Conservation (phyloP, 805 yeast genomes). For the Lipomyces yamadae region DNA sequence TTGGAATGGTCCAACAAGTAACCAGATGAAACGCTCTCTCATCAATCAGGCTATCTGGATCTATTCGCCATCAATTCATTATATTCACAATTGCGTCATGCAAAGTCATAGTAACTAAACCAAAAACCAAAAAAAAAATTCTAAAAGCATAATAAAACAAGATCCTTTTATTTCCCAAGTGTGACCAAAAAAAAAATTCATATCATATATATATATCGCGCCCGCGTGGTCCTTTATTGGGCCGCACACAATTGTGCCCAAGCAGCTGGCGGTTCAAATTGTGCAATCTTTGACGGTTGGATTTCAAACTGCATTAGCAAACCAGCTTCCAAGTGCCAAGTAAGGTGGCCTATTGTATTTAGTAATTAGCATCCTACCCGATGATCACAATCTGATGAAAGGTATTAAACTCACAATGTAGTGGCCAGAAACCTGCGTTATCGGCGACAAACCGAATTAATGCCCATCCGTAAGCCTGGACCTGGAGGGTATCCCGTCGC, state of each 20-base stretch:
- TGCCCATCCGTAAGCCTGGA: slow-evolving; percentile 68
- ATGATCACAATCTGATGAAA: slow-evolving; percentile 57
- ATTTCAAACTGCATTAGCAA: slow-evolving; percentile 49
- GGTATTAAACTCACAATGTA: slow-evolving; percentile 64
- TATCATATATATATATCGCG: not conserved
- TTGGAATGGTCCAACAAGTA: too few species aligned
- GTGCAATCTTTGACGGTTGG: slow-evolving; percentile 36
- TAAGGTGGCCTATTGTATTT: slow-evolving; percentile 87
- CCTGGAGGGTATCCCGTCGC: slow-evolving; percentile 71
- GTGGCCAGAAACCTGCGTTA: slow-evolving; percentile 93
- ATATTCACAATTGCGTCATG: too few species aligned
- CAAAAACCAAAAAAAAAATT: not conserved
- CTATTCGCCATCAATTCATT: too few species aligned
- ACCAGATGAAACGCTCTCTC: too few species aligned
- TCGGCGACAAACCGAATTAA: slow-evolving; percentile 68
- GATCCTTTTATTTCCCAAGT: too few species aligned
- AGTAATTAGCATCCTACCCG: slow-evolving; percentile 68
- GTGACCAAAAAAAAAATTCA: too few species aligned
- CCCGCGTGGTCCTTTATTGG: not conserved
- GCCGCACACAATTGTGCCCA: slow-evolving; percentile 41
- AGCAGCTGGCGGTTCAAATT: slow-evolving; percentile 40
- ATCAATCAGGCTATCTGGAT: too few species aligned
- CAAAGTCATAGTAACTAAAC: not conserved
- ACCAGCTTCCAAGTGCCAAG: slow-evolving; percentile 94
- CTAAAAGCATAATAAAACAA: too few species aligned